phyloP scores from a whole-genome alignment of 2,329 filamentous ascomycete species.

The Coniochaeta sp. region DNA sequence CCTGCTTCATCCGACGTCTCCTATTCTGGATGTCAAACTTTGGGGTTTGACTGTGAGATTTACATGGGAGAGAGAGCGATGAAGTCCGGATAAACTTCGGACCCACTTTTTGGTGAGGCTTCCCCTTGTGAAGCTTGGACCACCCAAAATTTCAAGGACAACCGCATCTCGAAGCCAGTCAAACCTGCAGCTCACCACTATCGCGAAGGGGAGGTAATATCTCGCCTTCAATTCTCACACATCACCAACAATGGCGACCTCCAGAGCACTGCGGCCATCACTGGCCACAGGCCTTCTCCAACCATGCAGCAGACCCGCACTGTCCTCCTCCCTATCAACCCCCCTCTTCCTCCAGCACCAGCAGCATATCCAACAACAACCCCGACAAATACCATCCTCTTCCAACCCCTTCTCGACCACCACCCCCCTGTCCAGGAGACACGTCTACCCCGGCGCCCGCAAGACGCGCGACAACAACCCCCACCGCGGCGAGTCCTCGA shows the following conservation, averaged over 20 bases:
- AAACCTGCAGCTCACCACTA: neutral
- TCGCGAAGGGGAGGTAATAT: neutral
- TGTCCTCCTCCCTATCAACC: slow-evolving; percentile 15
- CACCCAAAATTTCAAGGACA: slow-evolving; percentile 17
- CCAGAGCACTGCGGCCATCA: slow-evolving; percentile 16
- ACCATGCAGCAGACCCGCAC: neutral
- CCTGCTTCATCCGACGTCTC: too few species aligned
- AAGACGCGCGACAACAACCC: slow-evolving; percentile 68
- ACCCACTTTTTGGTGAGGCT: neutral
- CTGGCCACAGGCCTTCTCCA: slow-evolving; percentile 20
- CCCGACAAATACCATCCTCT: neutral
- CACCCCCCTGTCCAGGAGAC: slow-evolving; percentile 36
- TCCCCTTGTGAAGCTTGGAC: slow-evolving; percentile 14
- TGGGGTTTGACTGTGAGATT: too few species aligned
- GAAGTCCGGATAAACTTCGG: slow-evolving; percentile 1
- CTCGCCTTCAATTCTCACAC: neutral
- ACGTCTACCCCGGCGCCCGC: slow-evolving; percentile 23
- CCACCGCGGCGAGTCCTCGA: slow-evolving; percentile 71
- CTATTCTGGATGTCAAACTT: too few species aligned
- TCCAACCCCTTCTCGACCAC: slow-evolving; percentile 46
- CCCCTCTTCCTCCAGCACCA: slow-evolving; percentile 17
- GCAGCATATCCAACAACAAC: neutral
- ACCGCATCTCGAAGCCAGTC: neutral
- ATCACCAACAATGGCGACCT: slow-evolving; percentile 13
- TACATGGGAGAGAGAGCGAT: too few species aligned